Evolutionary conservation across 441 rosid species (phyloP).

Genomic region (Populus trichocarpa): DNA sequence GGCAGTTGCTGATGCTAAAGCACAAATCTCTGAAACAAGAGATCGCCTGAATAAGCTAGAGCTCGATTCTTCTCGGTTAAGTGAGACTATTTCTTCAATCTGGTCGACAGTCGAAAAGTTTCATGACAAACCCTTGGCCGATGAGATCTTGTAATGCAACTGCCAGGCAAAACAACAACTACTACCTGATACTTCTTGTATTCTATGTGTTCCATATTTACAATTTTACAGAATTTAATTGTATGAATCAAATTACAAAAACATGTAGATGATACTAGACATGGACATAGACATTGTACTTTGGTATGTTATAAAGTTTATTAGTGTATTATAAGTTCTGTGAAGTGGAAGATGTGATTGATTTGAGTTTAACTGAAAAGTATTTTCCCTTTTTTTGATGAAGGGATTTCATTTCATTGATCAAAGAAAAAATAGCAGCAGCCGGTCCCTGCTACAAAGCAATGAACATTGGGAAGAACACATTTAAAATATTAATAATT

Average conservation of each 20-base stretch:
- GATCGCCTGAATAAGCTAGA: slow-evolving; percentile 28
- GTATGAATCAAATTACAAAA: slow-evolving; percentile 5
- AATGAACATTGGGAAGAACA: not conserved
- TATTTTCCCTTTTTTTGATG: not conserved
- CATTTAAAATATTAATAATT: no score
- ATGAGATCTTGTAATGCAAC: slow-evolving; percentile 21
- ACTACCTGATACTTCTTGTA: not conserved
- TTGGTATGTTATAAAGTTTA: no score
- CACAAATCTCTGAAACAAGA: slow-evolving; percentile 22
- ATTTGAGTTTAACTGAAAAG: not conserved
- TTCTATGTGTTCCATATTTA: not conserved
- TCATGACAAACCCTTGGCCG: slow-evolving; percentile 26
- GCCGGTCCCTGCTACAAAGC: not conserved
- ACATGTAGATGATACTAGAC: not conserved
- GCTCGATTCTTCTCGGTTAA: slow-evolving; percentile 26
- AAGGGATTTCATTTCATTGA: not conserved
- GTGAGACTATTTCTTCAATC: slow-evolving; percentile 16
- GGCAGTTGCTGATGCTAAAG: slow-evolving; percentile 27
- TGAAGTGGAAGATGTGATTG: not conserved
- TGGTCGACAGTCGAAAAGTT: slow-evolving; percentile 19
- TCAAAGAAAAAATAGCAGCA: not conserved
- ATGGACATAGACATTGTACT: not conserved
- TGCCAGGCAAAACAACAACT: not conserved
- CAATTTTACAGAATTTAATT: not conserved
- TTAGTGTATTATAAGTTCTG: not conserved